Evolutionary conservation across 2,329 filamentous ascomycete genomes (phyloP), one percentile per base, ranked within the genome.

Genomic region (Fusarium secorum): DNA sequence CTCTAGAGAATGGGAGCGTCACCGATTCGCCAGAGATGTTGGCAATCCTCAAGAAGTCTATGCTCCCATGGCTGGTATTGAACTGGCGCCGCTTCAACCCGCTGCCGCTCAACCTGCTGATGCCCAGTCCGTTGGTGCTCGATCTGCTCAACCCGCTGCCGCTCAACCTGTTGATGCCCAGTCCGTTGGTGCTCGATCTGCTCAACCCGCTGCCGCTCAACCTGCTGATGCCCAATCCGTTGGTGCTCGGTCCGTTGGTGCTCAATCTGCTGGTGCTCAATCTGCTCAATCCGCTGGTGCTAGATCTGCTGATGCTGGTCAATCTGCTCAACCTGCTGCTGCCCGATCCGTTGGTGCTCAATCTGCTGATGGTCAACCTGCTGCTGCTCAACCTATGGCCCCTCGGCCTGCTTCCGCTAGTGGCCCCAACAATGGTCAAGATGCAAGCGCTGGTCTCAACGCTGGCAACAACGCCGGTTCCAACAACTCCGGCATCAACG

Each of bases 1-100:
- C 28, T 85, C 87, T 71, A 90, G 91, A 73, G 92, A 94, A 78
- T 95, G 91, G 79, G 93, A 96, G 78, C 84, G 87, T 30, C 87
- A 87, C 74, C 85, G 94, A 33, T 76, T 91, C 65, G 85, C 85
- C 32, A 84, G 86, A 71, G 86, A 87, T 74, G 74, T 81, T 68
- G 77, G 76, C 55, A 78, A 81, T 48, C 78, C 78, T 66, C 71
- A 68, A 44, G 57, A 51, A 20, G 64, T 66, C 15, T 53, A 67
- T 26, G 51, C 63, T 38, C n/a, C 56, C 52, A 30, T 59, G 49
- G 57, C 59, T 35, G 61, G 15, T 5, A 17, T 46, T n/a, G 44
- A 46, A 46, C 26, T 46, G n/a, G 44, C 4, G 14, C 26, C 13
- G 20, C 44, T 46, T 17, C 20, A 20, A 46, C 44, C 52, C n/a